These are phyloP conservation scores for Phytophthora quininea DNA, from an alignment of 352 stramenopile genomes.

Conservation along the genomic window DNA sequence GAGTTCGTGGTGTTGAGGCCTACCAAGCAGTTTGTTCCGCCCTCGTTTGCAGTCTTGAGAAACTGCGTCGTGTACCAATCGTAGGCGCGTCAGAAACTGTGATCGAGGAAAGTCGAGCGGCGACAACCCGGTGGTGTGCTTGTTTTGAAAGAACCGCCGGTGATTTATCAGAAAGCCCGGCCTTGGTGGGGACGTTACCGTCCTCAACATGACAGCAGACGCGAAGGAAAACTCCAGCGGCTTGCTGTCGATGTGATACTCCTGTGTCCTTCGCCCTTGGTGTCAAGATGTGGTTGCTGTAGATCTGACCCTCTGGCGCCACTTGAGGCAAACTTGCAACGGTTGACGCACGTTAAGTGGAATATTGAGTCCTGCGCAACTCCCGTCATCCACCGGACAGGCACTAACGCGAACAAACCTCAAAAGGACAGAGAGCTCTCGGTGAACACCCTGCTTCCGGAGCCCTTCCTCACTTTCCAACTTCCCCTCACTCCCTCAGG, in stretches of 20 bases:
- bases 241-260: too few relatives aligned
- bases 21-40: too few relatives aligned
- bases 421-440: constrained; percentile 32
- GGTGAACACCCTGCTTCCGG: constrained; percentile 25
- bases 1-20: too few relatives aligned
- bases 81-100: constrained; percentile 36
- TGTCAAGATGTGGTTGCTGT: constrained; percentile 10
- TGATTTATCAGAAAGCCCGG: background rate
- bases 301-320: constrained; percentile 38
- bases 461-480: constrained; percentile 33
- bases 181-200: background rate
- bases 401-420: constrained; percentile 23
- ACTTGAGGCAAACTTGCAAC: constrained; percentile 30
- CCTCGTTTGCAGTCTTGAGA: background rate
- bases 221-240: constrained; percentile 4
- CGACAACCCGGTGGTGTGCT: background rate
- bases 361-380: constrained; percentile 34
- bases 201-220: background rate
- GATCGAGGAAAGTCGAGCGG: constrained; percentile 12
- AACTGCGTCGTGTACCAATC: constrained; percentile 18
- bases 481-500: constrained; percentile 37
- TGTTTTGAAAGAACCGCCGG: background rate
- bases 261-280: too few relatives aligned
- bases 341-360: constrained; percentile 49
- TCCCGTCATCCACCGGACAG: constrained; percentile 23